Conservation (phyloP, 495 filamentous ascomycete species). For the Penicillium fimorum region DNA sequence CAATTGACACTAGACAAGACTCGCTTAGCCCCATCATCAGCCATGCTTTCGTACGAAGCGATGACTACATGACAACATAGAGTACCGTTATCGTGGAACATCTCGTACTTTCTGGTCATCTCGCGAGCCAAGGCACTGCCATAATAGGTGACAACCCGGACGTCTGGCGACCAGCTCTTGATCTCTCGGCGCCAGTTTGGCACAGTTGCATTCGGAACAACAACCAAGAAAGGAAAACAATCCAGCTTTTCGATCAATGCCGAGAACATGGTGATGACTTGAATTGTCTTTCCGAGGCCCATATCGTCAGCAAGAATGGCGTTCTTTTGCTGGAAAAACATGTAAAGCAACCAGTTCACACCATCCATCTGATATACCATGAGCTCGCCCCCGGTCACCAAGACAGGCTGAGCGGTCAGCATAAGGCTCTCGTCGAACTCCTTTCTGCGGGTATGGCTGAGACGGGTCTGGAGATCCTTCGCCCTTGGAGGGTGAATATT, state of each 20-base stretch:
- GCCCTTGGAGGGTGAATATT: slow-evolving; percentile 61
- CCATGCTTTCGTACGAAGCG: slow-evolving; percentile 87
- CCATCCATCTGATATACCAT: slow-evolving; percentile 96
- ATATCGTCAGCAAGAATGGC: slow-evolving; percentile 98
- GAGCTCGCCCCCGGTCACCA: slow-evolving; percentile 72
- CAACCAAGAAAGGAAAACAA: slow-evolving; percentile 90
- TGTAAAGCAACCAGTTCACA: slow-evolving; percentile 95
- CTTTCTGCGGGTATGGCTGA: slow-evolving; percentile 58
- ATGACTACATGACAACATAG: slow-evolving; percentile 89
- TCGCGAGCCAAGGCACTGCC: slow-evolving; percentile 69
- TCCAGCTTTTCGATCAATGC: slow-evolving; percentile 74
- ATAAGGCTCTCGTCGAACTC: slow-evolving; percentile 66
- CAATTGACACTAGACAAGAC: slow-evolving; percentile 71
- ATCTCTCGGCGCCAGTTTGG: slow-evolving; percentile 97
- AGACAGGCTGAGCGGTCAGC: slow-evolving; percentile 68
- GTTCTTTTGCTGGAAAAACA: slow-evolving; percentile 76
- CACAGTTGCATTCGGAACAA: slow-evolving; percentile 92
- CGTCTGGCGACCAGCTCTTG: slow-evolving; percentile 83
- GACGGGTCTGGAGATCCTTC: slow-evolving; percentile 54
- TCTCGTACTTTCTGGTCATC: slow-evolving; percentile 72
- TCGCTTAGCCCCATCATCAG: slow-evolving; percentile 59
- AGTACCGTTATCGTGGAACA: slow-evolving; percentile 64
- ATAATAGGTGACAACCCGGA: slow-evolving; percentile 89
- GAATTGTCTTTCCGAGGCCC: slow-evolving; percentile 97
- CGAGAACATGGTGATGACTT: slow-evolving; percentile 80